phyloP scores from a whole-genome alignment of 148 eudicot species.

The Vaccinium vitisidaea region DNA sequence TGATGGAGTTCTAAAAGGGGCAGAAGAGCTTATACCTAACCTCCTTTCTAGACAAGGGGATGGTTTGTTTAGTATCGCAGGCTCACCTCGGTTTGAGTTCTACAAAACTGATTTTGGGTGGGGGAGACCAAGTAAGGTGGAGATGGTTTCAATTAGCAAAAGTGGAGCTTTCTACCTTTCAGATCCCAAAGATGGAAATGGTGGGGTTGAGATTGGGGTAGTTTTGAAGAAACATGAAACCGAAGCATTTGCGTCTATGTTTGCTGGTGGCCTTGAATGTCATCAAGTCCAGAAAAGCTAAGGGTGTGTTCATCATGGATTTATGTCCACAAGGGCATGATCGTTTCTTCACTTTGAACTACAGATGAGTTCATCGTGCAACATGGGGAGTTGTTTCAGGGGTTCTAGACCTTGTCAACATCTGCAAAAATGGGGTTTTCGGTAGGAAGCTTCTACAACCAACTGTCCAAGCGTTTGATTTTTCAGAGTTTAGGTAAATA shows the following conservation, averaged over 20 bases:
- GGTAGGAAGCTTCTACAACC: no score
- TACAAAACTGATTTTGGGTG: constrained; percentile 13
- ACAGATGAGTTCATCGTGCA: no score
- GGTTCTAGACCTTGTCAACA: no score
- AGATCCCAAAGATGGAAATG: background rate
- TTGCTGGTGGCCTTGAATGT: constrained; percentile 9
- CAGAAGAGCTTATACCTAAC: background rate
- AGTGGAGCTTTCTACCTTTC: constrained; percentile 12
- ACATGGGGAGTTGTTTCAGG: no score
- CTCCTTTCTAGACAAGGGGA: background rate
- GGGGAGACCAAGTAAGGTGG: constrained; percentile 17
- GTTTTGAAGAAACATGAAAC: constrained; percentile 9
- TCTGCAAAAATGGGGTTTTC: no score
- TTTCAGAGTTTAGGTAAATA: no score
- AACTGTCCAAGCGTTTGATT: no score
- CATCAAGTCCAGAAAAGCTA: background rate
- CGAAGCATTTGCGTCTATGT: background rate
- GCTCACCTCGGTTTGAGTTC: constrained; percentile 16
- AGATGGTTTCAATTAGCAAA: constrained; percentile 6
- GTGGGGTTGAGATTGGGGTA: no score
- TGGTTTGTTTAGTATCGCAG: background rate
- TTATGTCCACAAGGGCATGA: no score
- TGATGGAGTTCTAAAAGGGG: background rate
- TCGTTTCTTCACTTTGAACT: no score
- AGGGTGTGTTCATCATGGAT: background rate